These are phyloP conservation scores for Steccherinum ochraceum DNA, from an alignment of 768 basidiomycete species.

Conservation along the genomic window DNA sequence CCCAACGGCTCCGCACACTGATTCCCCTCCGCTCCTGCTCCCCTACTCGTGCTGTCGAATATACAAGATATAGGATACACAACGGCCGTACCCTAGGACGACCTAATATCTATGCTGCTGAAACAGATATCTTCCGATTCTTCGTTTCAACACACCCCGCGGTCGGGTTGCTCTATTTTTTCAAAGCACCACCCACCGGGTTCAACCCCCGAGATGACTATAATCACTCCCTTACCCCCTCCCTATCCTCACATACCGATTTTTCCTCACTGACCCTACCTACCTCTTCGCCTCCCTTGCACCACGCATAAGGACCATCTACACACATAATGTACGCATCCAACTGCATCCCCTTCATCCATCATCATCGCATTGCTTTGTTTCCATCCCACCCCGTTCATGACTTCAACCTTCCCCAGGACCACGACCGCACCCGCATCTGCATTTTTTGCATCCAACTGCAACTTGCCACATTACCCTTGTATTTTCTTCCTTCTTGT, in stretches of 20 bases:
- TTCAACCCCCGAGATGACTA: constrained; percentile 69
- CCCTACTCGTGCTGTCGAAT: no score
- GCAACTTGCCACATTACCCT: constrained; percentile 6
- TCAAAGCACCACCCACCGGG: constrained; percentile 46
- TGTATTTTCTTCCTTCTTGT: not conserved
- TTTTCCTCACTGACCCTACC: constrained; percentile 28
- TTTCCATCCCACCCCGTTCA: constrained; percentile 33
- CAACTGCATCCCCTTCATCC: constrained; percentile 1
- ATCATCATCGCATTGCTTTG: constrained; percentile 11
- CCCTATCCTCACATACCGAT: constrained; percentile 4
- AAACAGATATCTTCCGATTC: not conserved
- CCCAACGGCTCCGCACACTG: constrained; percentile 8
- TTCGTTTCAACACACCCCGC: constrained; percentile 19
- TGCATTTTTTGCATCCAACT: constrained; percentile 13
- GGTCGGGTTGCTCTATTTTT: constrained; percentile 26
- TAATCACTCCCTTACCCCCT: not conserved
- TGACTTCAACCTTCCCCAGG: constrained; percentile 45
- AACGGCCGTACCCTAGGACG: no score
- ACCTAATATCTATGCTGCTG: constrained; percentile 2
- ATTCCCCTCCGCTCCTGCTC: constrained; percentile 6
- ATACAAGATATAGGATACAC: no score
- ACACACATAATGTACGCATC: constrained; percentile 3
- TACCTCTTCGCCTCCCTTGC: constrained; percentile 2
- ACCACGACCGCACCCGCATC: not conserved
- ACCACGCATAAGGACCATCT: not conserved